A percentile compares a stretch with the other conserved stretches of the same genome.
These are phyloP conservation scores for Passalora sequoiae DNA, from an alignment of 2,329 filamentous ascomycete genomes.

Conservation along the genomic window DNA sequence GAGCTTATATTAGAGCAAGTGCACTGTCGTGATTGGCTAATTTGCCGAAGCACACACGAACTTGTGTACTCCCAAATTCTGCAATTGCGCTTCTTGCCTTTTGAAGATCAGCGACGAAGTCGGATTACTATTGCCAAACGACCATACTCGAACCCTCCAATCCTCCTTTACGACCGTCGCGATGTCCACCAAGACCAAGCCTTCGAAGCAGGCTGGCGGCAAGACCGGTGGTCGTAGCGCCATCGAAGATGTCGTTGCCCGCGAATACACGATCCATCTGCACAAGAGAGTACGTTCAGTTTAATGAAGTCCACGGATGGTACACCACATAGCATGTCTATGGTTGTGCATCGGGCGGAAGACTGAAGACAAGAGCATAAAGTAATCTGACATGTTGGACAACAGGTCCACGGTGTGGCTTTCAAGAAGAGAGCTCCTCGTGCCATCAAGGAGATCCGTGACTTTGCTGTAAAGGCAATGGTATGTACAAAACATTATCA, in stretches of 20 bases:
- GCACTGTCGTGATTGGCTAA: neutral
- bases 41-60: neutral
- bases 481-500: constrained; percentile 64
- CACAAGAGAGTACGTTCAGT: constrained; percentile 95
- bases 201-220: constrained; percentile 59
- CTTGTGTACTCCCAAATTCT: neutral
- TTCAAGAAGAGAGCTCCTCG: constrained; percentile 99
- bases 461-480: constrained; percentile 90
- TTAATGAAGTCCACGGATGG: constrained; percentile 66
- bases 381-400: constrained; percentile 34
- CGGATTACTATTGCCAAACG: neutral
- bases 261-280: constrained; percentile 99
- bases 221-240: constrained; percentile 79
- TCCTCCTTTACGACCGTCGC: constrained; percentile 15
- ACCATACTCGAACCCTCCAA: neutral
- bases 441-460: constrained; percentile 99
- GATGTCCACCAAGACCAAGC: constrained; percentile 42
- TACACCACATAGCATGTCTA: constrained; percentile 21
- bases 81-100: neutral
- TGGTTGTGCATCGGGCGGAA: constrained; percentile 56
- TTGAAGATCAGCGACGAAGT: constrained; percentile 10
- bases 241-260: constrained; percentile 97
- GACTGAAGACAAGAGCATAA: constrained; percentile 51
- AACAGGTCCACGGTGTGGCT: constrained; percentile 86
- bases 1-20: too few species aligned